Percentiles rank a stretch among this genome's conserved stretches.
These are phyloP conservation scores for Cladophialophora psammophila DNA, from an alignment of 2,329 filamentous ascomycete species.

Conservation along the genomic window DNA sequence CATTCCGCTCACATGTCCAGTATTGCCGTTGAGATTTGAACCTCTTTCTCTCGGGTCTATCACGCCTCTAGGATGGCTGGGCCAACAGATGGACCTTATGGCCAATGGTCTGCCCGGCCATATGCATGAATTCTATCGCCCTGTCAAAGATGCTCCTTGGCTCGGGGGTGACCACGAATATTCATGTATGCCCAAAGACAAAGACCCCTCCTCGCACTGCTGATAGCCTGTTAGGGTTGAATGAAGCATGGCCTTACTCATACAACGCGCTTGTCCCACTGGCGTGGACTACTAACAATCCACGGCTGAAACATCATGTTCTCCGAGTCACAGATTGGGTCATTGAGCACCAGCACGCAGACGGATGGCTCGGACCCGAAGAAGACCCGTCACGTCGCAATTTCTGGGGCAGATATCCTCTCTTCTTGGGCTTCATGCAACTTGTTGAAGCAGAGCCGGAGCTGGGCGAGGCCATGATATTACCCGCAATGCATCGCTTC, in stretches of 20 bases:
- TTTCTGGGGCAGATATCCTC: constrained; percentile 62
- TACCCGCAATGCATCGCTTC: constrained; percentile 61
- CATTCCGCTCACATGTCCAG: constrained; percentile 25
- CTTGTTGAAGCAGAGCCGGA: constrained; percentile 60
- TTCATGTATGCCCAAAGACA: constrained; percentile 43
- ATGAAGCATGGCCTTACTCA: constrained; percentile 66
- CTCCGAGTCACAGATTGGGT: constrained; percentile 56
- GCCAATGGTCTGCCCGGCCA: constrained; percentile 63
- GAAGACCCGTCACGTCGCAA: constrained; percentile 52
- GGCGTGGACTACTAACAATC: constrained; percentile 59
- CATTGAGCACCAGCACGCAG: constrained; percentile 56
- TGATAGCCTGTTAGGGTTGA: constrained; percentile 45
- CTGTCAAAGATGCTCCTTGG: constrained; percentile 61
- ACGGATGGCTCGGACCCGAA: constrained; percentile 68
- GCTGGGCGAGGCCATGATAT: constrained; percentile 53
- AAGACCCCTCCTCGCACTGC: neutral
- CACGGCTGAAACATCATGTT: constrained; percentile 59
- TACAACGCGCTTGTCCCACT: constrained; percentile 66
- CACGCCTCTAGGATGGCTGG: constrained; percentile 60
- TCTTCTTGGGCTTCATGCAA: constrained; percentile 59
- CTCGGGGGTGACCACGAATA: constrained; percentile 62
- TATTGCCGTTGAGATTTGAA: constrained; percentile 49
- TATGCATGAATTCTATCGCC: constrained; percentile 63
- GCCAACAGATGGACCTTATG: constrained; percentile 58
- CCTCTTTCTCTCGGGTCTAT: constrained; percentile 59